phyloP scores from a whole-genome alignment of 805 yeast species.

The Kuraishia ogatae region DNA sequence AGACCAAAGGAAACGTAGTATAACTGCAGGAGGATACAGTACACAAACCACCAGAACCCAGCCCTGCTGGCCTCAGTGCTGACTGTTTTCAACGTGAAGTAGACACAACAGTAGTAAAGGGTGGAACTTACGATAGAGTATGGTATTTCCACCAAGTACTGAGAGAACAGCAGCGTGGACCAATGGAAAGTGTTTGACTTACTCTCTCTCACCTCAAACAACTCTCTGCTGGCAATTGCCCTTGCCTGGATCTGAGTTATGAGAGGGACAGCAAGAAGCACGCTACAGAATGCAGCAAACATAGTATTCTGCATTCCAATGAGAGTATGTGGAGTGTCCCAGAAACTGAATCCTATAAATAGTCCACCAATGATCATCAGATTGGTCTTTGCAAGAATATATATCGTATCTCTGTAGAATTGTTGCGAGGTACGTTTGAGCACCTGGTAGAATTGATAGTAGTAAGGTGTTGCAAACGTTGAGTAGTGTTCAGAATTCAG shows the following conservation, averaged over 20 bases:
- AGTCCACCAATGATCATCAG: slow-evolving; percentile 39
- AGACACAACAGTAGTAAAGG: slow-evolving; percentile 12
- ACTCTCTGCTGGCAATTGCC: slow-evolving; percentile 43
- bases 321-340: slow-evolving; percentile 37
- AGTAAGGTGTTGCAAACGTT: slow-evolving; percentile 31
- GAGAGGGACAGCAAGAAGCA: slow-evolving; percentile 45
- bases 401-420: slow-evolving; percentile 53
- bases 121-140: slow-evolving; percentile 41
- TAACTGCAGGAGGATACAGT: slow-evolving; percentile 31
- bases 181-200: slow-evolving; percentile 71
- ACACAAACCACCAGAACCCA: slow-evolving; percentile 34
- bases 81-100: slow-evolving; percentile 13
- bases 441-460: slow-evolving; percentile 33
- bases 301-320: slow-evolving; percentile 48
- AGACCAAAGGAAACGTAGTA: slow-evolving; percentile 43
- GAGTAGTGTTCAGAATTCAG: slow-evolving; percentile 6
- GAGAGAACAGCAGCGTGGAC: slow-evolving; percentile 46
- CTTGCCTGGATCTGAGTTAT: slow-evolving; percentile 52
- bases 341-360: slow-evolving; percentile 68
- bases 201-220: slow-evolving; percentile 64
- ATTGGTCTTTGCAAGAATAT: slow-evolving; percentile 52
- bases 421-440: slow-evolving; percentile 31
- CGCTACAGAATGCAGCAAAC: slow-evolving; percentile 52
- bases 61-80: slow-evolving; percentile 29
- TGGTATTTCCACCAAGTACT: slow-evolving; percentile 46